phyloP scores from a whole-genome alignment of 106 monocot species.

The Vanilla planifolia region DNA sequence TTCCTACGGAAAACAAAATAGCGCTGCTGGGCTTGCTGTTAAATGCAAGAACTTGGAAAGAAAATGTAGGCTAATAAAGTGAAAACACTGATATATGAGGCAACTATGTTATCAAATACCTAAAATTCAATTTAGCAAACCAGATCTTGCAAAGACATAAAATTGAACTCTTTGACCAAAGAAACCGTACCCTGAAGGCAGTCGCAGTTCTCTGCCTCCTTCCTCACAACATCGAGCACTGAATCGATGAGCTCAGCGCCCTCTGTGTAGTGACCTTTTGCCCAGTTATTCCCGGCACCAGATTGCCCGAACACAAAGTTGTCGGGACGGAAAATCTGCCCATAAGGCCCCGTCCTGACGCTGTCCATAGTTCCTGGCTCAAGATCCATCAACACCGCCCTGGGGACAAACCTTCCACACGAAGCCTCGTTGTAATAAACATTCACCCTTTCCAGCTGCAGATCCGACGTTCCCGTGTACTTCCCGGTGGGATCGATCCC shows the following conservation, averaged over 20 bases:
- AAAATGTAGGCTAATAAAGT: neutral
- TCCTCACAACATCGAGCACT: constrained; percentile 1
- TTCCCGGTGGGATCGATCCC: neutral
- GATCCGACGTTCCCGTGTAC: neutral
- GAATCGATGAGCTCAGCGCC: neutral
- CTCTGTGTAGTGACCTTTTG: constrained; percentile 2
- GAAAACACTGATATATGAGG: neutral
- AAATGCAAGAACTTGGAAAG: too few species aligned
- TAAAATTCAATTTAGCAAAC: neutral
- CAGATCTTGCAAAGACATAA: neutral
- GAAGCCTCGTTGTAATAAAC: constrained; percentile 2
- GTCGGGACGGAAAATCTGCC: neutral
- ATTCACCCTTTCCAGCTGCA: neutral
- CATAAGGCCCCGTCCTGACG: constrained; percentile 1
- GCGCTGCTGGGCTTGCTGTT: too few species aligned
- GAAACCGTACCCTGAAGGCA: neutral
- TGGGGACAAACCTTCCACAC: neutral
- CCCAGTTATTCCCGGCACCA: neutral
- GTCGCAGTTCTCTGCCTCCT: constrained; percentile 7
- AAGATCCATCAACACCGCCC: neutral
- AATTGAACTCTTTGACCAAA: neutral
- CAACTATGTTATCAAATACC: neutral
- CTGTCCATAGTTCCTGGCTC: constrained; percentile 3
- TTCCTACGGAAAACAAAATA: too few species aligned
- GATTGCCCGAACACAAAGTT: constrained; percentile 2